Conservation (phyloP, 352 stramenopile species). For the Globisporangium uncinulatum region DNA sequence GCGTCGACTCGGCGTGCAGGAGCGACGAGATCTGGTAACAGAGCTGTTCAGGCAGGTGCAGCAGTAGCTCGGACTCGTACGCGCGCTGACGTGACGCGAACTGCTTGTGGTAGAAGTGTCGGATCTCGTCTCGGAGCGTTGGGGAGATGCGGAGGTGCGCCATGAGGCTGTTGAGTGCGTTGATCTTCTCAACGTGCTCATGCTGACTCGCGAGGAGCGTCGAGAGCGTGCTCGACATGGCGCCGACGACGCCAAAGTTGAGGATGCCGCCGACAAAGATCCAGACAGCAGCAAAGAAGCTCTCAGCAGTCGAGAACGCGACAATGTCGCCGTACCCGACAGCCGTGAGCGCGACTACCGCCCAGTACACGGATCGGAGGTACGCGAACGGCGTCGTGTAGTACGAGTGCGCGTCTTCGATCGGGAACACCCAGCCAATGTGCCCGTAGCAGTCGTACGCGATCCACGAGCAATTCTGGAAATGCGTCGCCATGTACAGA, state of each 20-base stretch:
- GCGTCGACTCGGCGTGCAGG: conserved; percentile 54
- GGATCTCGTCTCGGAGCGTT: conserved; percentile 48
- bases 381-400: conserved; percentile 61
- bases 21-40: conserved; percentile 73
- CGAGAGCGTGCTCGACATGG: conserved; percentile 76
- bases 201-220: conserved; percentile 58
- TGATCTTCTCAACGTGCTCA: conserved; percentile 65
- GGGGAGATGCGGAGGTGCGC: conserved; percentile 51
- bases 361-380: conserved; percentile 70
- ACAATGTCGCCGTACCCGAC: conserved; percentile 76
- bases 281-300: conserved; percentile 65
- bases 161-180: conserved; percentile 57
- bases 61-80: conserved; percentile 68
- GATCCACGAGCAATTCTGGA: conserved; percentile 71
- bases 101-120: conserved; percentile 68
- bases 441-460: conserved; percentile 66
- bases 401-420: conserved; percentile 25
- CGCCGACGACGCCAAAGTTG: conserved; percentile 73
- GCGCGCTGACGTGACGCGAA: conserved; percentile 50
- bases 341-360: conserved; percentile 57
- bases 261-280: conserved; percentile 71
- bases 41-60: conserved; percentile 61
- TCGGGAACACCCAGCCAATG: conserved; percentile 40
- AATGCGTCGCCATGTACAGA: conserved; percentile 38
- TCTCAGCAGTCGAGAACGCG: conserved; percentile 67